Evolutionary conservation across 148 eudicot species (phyloP).

Genomic region (Rhododendron simsii): DNA sequence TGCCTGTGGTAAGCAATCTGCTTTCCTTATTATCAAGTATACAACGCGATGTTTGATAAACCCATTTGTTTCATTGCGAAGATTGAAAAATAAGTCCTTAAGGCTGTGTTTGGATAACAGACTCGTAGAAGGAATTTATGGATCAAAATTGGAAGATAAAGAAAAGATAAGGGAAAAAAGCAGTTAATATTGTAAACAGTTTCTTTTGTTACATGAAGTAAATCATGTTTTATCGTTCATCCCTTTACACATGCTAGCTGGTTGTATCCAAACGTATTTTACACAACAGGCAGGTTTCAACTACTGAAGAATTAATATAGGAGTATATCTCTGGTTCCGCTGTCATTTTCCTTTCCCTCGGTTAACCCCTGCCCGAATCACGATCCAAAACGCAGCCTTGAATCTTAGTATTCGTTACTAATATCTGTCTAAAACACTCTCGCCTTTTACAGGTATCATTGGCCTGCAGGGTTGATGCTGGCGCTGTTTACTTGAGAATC

Average conservation of each 20-base stretch:
- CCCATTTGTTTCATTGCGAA: neutral
- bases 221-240: neutral
- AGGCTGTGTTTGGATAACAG: neutral
- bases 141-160: neutral
- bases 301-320: neutral
- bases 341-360: neutral
- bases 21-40: neutral
- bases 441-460: slow-evolving; percentile 44
- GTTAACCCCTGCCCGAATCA: neutral
- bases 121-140: neutral
- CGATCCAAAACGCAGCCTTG: neutral
- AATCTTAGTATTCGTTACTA: neutral
- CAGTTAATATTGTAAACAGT: neutral
- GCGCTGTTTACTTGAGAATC: neutral
- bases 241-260: neutral
- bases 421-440: neutral
- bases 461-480: slow-evolving; percentile 52
- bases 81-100: neutral
- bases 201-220: neutral
- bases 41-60: neutral
- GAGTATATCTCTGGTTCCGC: neutral
- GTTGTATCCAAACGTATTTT: neutral
- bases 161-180: neutral
- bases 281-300: neutral
- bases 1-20: slow-evolving; percentile 60